Evolutionary conservation across 2,329 filamentous ascomycete genomes (phyloP), one percentile per base, ranked within the genome.

Genomic region (Blumeriella jaapii): DNA sequence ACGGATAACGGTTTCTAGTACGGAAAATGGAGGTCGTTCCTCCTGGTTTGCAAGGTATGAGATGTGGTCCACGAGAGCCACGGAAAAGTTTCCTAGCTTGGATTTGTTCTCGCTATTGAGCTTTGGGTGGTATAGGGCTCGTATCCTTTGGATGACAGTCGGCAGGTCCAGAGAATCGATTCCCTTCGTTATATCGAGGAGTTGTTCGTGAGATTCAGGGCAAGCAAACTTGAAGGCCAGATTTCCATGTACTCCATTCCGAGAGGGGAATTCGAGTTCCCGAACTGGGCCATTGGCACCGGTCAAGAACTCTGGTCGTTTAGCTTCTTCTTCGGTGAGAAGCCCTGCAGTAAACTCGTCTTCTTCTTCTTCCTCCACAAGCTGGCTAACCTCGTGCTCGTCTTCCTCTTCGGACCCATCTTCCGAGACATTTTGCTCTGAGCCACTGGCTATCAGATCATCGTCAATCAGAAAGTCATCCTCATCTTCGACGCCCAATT

Each of bases 391-490:
- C 9, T 61, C 62, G 2, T 60, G 61, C 16, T 54, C 57, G 3
- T n/a, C n/a, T n/a, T 62, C 62, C 14, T 65, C 63, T 13, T 63
- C 64, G 13, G 54, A 56, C 4, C 69, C 66, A 25, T 71, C 68
- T 6, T 66, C 66, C 12, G 69, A 60, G 4, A 66, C 61, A 17
- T 79, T 73, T n/a, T 76, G 52, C 24, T 79, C 76, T 5, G 83
- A 89, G 23, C 77, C 82, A 47, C 78, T 87, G 9, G 86, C 86
- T 20, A 95, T 71, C 11, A 96, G 68, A 52, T 93, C 81, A 43
- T 91, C 83, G 40, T 96, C 89, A 42, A 95, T 77, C 16, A 89
- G 56, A 51, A 96, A 96, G 49, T 95, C 85, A 50, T 96, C 89
- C 55, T 96, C 89, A 48, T 95, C 89, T 46, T 94, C 86, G 20